phyloP scores from a whole-genome alignment of 805 yeast species.

The Kodamaea sagamina region DNA sequence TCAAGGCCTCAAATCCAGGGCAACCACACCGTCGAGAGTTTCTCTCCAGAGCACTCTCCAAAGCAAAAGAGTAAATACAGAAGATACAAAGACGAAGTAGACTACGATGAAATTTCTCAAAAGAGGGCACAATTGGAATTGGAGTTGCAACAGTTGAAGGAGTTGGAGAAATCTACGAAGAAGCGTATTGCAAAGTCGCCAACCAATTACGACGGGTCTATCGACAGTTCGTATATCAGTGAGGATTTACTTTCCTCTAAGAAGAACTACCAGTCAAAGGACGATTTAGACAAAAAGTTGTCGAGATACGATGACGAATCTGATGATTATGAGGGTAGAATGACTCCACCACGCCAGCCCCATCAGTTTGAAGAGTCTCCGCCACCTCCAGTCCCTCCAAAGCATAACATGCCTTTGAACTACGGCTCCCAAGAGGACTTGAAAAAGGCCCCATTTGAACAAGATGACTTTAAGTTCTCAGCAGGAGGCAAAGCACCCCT shows the following conservation, averaged over 20 bases:
- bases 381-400: slow-evolving; percentile 39
- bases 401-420: slow-evolving; percentile 21
- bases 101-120: slow-evolving; percentile 31
- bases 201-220: slow-evolving; percentile 18
- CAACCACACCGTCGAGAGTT: slow-evolving; percentile 29
- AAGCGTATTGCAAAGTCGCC: slow-evolving; percentile 8
- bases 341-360: slow-evolving; percentile 6
- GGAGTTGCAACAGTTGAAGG: slow-evolving; percentile 37
- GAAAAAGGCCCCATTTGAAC: slow-evolving; percentile 33
- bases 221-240: slow-evolving; percentile 33
- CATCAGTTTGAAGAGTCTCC: slow-evolving; percentile 13
- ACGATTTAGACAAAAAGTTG: slow-evolving; percentile 38
- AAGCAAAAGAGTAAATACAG: slow-evolving; percentile 3
- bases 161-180: slow-evolving; percentile 26
- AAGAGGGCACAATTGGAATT: slow-evolving; percentile 42
- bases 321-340: slow-evolving; percentile 18
- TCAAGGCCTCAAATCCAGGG: slow-evolving; percentile 3
- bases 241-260: slow-evolving; percentile 39
- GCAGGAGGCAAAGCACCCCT: slow-evolving; percentile 21
- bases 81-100: slow-evolving; percentile 12
- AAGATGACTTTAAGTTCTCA: slow-evolving; percentile 38
- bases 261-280: slow-evolving; percentile 30
- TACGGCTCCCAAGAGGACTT: neutral
- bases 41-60: slow-evolving; percentile 27
- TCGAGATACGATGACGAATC: slow-evolving; percentile 25